Percentiles rank a stretch among this genome's conserved stretches.
Evolutionary conservation across 1,139 yeast species (phyloP).

Genomic region (Yamadazyma songkhlaensis): DNA sequence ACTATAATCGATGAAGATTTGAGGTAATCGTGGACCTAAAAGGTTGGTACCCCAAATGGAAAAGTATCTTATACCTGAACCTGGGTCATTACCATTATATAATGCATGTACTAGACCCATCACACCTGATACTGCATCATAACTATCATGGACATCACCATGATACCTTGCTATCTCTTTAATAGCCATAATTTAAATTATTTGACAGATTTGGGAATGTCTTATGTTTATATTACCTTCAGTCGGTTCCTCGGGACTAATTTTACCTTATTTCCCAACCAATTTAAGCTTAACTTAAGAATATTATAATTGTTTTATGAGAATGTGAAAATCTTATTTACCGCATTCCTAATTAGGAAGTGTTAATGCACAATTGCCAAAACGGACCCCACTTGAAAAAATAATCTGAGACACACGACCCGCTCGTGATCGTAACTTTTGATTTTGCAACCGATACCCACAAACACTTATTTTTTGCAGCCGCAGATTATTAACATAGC

Average conservation of each 20-base stretch:
- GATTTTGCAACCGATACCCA: neutral
- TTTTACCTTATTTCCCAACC: no score
- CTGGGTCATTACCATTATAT: conserved; percentile 13
- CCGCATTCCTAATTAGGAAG: no score
- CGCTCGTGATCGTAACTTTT: neutral
- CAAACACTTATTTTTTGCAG: neutral
- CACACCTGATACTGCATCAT: conserved; percentile 9
- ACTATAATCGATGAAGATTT: conserved; percentile 8
- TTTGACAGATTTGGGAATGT: neutral
- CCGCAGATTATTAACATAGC: neutral
- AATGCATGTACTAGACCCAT: conserved; percentile 9
- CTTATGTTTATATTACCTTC: no score
- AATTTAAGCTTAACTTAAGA: no score
- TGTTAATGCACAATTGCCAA: no score
- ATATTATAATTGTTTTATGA: no score
- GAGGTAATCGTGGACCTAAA: conserved; percentile 10
- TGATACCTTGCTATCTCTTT: neutral
- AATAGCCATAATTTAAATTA: neutral
- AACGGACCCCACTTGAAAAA: no score
- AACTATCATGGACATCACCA: conserved; percentile 6
- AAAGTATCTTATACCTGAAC: conserved; percentile 13
- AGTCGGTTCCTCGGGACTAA: no score
- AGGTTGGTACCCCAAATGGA: conserved; percentile 9
- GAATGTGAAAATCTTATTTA: no score
- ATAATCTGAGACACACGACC: no score